These are phyloP conservation scores for Nectriaceae sp. DNA, from an alignment of 2,329 filamentous ascomycete species.

Conservation along the genomic window DNA sequence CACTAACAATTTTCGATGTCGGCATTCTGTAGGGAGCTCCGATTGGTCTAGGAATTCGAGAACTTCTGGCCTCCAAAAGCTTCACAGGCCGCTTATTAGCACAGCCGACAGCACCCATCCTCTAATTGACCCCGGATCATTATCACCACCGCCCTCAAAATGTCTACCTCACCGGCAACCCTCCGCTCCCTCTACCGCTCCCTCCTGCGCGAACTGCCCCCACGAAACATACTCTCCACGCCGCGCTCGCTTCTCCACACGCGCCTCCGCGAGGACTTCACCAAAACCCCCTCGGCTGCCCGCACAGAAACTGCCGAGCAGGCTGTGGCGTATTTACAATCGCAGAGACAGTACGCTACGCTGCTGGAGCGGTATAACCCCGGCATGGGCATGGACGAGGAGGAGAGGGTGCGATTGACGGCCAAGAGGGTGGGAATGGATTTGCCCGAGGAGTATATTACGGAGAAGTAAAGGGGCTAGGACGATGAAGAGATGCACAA, in stretches of 20 bases:
- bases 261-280: constrained; percentile 34
- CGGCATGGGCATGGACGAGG: constrained; percentile 81
- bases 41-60: neutral
- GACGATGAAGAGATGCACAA: too few relatives aligned
- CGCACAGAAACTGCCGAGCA: constrained; percentile 62
- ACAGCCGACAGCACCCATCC: too few relatives aligned
- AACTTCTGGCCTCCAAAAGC: neutral
- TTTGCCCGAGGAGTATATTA: constrained; percentile 65
- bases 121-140: too few relatives aligned
- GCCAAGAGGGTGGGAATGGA: constrained; percentile 90
- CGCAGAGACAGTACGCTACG: constrained; percentile 82
- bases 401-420: constrained; percentile 81
- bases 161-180: constrained; percentile 45
- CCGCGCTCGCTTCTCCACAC: constrained; percentile 56
- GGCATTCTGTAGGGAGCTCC: too few relatives aligned
- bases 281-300: constrained; percentile 56
- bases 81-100: too few relatives aligned
- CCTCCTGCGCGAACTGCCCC: constrained; percentile 85
- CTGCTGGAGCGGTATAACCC: constrained; percentile 92
- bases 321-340: constrained; percentile 75
- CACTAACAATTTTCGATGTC: too few relatives aligned
- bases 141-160: too few relatives aligned
- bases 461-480: neutral
- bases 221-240: constrained; percentile 57
- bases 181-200: constrained; percentile 83